These are phyloP conservation scores for Pisolithus orientalis DNA, from an alignment of 768 basidiomycete species.

Conservation along the genomic window DNA sequence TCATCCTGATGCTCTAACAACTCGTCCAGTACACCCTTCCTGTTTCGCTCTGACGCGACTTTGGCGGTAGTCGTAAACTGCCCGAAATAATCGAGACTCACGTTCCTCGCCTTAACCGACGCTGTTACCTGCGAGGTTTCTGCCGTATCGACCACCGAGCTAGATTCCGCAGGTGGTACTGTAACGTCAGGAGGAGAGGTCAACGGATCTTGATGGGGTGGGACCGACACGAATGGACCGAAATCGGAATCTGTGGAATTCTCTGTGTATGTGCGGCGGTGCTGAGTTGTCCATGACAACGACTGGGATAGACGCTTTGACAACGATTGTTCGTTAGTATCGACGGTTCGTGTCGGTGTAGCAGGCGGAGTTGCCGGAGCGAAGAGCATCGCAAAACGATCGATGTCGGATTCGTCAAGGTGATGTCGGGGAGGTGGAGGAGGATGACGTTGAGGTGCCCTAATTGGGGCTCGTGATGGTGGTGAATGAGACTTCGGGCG, in stretches of 20 bases:
- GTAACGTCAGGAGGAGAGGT: constrained; percentile 7
- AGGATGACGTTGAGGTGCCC: constrained; percentile 7
- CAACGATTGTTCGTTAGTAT: background rate
- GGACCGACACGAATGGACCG: constrained; percentile 56
- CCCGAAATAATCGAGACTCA: constrained; percentile 51
- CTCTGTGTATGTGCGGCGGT: constrained; percentile 8
- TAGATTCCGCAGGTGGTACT: background rate
- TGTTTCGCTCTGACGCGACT: constrained; percentile 44
- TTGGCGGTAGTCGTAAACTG: constrained; percentile 54
- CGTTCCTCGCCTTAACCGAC: constrained; percentile 3
- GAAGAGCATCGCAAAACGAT: constrained; percentile 40
- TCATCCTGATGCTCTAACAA: constrained; percentile 63
- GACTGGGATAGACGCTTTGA: background rate
- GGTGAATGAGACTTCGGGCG: background rate
- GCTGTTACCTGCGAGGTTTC: no score
- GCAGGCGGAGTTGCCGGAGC: constrained; percentile 31
- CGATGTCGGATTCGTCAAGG: constrained; percentile 25
- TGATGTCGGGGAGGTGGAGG: background rate
- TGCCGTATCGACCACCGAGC: background rate
- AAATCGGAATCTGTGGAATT: constrained; percentile 45
- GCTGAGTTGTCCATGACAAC: constrained; percentile 1
- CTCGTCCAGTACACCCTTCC: constrained; percentile 55
- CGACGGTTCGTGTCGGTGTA: constrained; percentile 10
- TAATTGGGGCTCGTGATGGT: constrained; percentile 23
- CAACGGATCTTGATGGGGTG: constrained; percentile 47